Base-by-base conservation (phyloP, 306 rosid genomes). In the Mimosa bimucronata region DNA sequence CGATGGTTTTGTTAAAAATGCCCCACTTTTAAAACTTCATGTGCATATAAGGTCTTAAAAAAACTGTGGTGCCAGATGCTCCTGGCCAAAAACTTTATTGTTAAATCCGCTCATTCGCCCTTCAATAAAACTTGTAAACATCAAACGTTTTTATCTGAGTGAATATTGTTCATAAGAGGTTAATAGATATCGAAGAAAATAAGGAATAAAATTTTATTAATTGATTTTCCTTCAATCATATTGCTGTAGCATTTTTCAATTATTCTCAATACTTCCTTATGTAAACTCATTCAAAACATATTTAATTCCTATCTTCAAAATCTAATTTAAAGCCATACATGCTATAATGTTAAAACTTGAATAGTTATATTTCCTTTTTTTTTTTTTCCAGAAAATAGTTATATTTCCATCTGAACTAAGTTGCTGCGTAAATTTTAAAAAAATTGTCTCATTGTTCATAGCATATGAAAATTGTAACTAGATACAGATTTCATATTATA, bases 401-500 rank as follows among this genome's bases (percentile, higher is more conserved):
- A 34, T 3, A 46, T 46, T 46, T 46, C 19, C 19, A 46, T 46
- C 6, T 46, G 19, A 46, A 46, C 53, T 46, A 46, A 13, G 16
- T 46, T 46, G 15, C 53, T 46, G 53, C 12, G 53, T 46, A 46
- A 2, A 15, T 15, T 46, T 14, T 46, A 13, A 46, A 46, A 41
- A 45, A 45, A 6, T 50, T 5, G 57, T 6, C 9, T 50, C 57
- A 50, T 50, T 18, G 21, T 50, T 50, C 21, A 50, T 50, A n/a
- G 57, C 57, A 3, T 5, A 16, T 50, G 21, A 16, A 18, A 50
- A 18, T 53, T 53, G 60, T 53, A 19, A 53, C 60, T 19, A 18
- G 26, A n/a, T 53, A 53, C 57, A 53, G 60, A 53, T 53, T n/a
- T 53, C 60, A 19, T n/a, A 53, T 53, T 53, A 53, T n/a, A 53